These are phyloP conservation scores for Diaporthe nobilis DNA, from an alignment of 2,329 filamentous ascomycete genomes.

Conservation along the genomic window DNA sequence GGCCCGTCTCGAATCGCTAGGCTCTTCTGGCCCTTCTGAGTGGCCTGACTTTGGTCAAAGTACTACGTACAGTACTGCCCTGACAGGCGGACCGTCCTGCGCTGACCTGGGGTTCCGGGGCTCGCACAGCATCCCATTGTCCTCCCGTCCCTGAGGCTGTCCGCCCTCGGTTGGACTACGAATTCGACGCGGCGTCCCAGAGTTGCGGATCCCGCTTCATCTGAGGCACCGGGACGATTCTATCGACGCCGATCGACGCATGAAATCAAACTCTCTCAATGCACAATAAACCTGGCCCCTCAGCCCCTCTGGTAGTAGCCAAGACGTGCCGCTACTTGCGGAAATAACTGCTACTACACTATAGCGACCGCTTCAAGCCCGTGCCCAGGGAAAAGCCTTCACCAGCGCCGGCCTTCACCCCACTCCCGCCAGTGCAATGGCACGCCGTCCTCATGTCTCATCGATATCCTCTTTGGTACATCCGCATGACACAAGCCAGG, in stretches of 20 bases:
- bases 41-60: slow-evolving; percentile 33
- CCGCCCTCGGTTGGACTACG: slow-evolving; percentile 18
- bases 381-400: slow-evolving; percentile 1
- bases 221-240: slow-evolving; percentile 24
- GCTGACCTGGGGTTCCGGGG: slow-evolving; percentile 30
- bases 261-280: slow-evolving; percentile 20
- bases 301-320: not conserved
- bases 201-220: slow-evolving; percentile 26
- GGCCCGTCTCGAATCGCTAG: slow-evolving; percentile 34
- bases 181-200: slow-evolving; percentile 32
- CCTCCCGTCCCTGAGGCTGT: slow-evolving; percentile 25
- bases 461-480: slow-evolving; percentile 21
- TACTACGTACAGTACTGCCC: not conserved
- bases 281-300: not conserved
- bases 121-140: slow-evolving; percentile 3
- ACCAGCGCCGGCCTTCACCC: not conserved
- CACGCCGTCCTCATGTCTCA: slow-evolving; percentile 26
- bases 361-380: slow-evolving; percentile 22
- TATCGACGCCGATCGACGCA: slow-evolving; percentile 32
- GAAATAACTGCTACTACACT: slow-evolving; percentile 23
- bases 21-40: slow-evolving; percentile 28
- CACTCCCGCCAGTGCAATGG: slow-evolving; percentile 14
- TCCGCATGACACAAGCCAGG: slow-evolving; percentile 32
- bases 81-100: slow-evolving; percentile 31
- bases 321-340: slow-evolving; percentile 18